Evolutionary conservation across 139 green algal species (phyloP).

Genomic region (Yamagishiella unicocca): DNA sequence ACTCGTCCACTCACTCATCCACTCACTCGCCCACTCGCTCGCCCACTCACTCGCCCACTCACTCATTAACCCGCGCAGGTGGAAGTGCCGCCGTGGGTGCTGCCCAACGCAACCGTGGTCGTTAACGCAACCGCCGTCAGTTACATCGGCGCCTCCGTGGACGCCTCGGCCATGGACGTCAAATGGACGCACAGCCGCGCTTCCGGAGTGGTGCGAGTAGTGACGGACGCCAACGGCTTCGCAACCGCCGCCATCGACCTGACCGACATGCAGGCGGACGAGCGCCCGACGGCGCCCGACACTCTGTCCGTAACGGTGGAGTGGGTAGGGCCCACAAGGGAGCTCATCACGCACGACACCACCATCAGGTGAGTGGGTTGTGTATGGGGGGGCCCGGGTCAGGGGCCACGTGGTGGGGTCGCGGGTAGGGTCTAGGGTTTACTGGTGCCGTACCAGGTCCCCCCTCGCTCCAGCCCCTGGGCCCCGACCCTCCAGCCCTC

Average conservation of each 20-base stretch:
- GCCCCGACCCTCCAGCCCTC: too few species aligned
- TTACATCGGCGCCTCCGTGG: constrained; percentile 51
- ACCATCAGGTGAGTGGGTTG: constrained; percentile 54
- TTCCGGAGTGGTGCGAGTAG: constrained; percentile 7
- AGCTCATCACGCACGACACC: constrained; percentile 38
- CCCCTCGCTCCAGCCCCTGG: too few species aligned
- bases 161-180: constrained; percentile 14
- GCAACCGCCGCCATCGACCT: constrained; percentile 43
- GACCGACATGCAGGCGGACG: constrained; percentile 21
- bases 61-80: too few species aligned
- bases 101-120: neutral
- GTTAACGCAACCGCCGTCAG: neutral
- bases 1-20: too few species aligned
- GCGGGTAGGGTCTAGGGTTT: too few species aligned
- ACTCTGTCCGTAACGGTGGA: constrained; percentile 34
- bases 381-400: too few species aligned
- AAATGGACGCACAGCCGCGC: constrained; percentile 42
- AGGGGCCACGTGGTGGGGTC: too few species aligned
- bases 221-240: constrained; percentile 21
- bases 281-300: constrained; percentile 33
- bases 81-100: neutral
- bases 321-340: constrained; percentile 65
- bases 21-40: too few species aligned
- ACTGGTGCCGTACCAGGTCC: too few species aligned
- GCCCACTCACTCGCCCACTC: too few species aligned